Evolutionary conservation across 305 asterid species (phyloP).

Genomic region (Ajuga reptans): DNA sequence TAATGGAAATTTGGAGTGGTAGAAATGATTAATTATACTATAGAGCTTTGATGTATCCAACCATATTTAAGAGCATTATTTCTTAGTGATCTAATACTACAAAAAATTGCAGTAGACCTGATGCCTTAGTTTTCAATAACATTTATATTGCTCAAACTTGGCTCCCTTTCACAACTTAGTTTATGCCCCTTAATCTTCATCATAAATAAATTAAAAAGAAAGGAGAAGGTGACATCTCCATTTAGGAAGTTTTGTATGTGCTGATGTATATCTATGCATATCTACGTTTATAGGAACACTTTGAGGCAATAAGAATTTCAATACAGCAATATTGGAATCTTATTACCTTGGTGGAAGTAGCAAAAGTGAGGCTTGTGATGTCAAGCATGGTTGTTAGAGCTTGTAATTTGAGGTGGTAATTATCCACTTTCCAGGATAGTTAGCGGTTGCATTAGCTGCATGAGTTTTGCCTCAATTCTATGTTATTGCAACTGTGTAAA

Average conservation of each 20-base stretch:
- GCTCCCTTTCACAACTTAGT: not conserved
- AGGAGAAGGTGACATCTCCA: not conserved
- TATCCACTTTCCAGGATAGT: not conserved
- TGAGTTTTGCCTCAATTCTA: not conserved
- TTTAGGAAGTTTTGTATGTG: not conserved
- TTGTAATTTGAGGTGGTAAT: not conserved
- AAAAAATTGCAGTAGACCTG: not conserved
- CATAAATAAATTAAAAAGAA: no score
- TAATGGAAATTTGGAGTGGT: not conserved
- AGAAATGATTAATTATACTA: slow-evolving; percentile 1
- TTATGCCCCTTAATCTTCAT: not conserved
- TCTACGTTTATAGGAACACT: not conserved
- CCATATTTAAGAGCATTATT: not conserved
- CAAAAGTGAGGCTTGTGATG: not conserved
- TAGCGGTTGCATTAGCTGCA: not conserved
- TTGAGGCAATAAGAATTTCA: not conserved
- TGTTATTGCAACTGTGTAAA: no score
- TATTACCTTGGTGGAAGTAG: not conserved
- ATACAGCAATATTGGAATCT: not conserved
- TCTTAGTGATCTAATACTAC: not conserved
- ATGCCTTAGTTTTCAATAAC: not conserved
- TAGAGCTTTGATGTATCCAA: not conserved
- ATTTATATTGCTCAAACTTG: not conserved
- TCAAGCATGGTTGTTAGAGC: not conserved
- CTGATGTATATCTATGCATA: not conserved